Conservation (phyloP, 192 early-diverging fungal genomes). For the Pilaira anomala region DNA sequence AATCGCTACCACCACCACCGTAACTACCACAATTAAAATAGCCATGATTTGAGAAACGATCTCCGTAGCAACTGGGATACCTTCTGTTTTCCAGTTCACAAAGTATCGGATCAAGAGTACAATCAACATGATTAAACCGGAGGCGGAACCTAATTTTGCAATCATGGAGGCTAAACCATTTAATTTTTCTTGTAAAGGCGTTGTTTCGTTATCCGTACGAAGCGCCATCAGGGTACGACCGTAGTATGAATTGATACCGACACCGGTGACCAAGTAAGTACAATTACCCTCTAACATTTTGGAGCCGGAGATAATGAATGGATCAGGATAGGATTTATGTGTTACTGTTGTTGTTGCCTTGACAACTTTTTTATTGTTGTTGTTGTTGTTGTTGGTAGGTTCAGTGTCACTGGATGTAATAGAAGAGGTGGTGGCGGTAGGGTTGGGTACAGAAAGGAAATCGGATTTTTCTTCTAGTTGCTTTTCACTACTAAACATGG, state of each 20-base stretch:
- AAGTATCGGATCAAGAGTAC: conserved; percentile 86
- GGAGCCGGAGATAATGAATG: conserved; percentile 92
- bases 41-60: conserved; percentile 66
- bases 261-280: conserved; percentile 76
- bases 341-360: conserved; percentile 22
- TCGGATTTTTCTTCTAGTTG: neutral
- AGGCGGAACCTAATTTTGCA: conserved; percentile 87
- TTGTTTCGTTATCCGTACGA: conserved; percentile 79
- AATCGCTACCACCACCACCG: conserved; percentile 95
- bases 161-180: conserved; percentile 86
- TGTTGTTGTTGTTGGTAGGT: conserved; percentile 9
- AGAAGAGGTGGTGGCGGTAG: neutral
- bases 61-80: conserved; percentile 38
- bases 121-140: conserved; percentile 84
- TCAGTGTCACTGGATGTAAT: neutral
- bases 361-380: conserved; percentile 28
- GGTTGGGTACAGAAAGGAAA: conserved; percentile 3
- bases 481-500: no score
- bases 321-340: conserved; percentile 47
- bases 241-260: conserved; percentile 85
- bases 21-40: conserved; percentile 89
- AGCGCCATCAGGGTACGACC: conserved; percentile 88
- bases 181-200: conserved; percentile 92
- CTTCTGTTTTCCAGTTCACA: conserved; percentile 44
- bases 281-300: conserved; percentile 90